Conservation (phyloP, 2,329 filamentous ascomycete genomes). For the Cadophora gregata region DNA sequence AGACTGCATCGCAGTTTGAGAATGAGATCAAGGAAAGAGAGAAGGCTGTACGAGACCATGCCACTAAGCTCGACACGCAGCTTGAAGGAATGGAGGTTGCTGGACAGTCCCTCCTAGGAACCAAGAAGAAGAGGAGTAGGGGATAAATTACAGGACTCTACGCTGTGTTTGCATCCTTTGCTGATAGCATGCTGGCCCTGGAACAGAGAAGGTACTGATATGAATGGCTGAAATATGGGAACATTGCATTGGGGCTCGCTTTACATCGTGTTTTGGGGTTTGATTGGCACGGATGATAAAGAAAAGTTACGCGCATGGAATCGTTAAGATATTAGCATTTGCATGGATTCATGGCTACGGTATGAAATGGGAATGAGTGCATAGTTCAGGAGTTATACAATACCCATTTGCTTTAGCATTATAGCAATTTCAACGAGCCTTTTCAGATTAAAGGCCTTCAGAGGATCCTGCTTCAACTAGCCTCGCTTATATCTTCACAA, state of each 20-base stretch:
- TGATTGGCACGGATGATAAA: not conserved
- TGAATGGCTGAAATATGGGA: not conserved
- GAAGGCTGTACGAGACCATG: slow-evolving; percentile 36
- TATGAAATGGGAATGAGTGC: slow-evolving; percentile 4
- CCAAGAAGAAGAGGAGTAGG: not conserved
- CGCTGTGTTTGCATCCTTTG: not conserved
- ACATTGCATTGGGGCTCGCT: not conserved
- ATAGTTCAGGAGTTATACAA: slow-evolving; percentile 18
- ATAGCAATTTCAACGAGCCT: slow-evolving; percentile 1
- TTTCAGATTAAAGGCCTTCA: not conserved
- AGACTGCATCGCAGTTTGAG: slow-evolving; percentile 37
- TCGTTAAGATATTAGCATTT: slow-evolving; percentile 6
- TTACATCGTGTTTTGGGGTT: not conserved
- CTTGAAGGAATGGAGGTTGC: slow-evolving; percentile 40
- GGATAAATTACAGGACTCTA: not conserved
- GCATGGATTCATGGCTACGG: slow-evolving; percentile 9
- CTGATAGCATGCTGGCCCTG: not conserved
- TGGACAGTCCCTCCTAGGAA: slow-evolving; percentile 28
- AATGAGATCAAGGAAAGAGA: slow-evolving; percentile 39
- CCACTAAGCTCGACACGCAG: slow-evolving; percentile 32
- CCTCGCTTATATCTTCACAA: slow-evolving; percentile 41
- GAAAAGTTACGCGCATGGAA: not conserved
- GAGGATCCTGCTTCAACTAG: not conserved
- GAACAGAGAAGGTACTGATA: not conserved
- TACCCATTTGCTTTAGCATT: slow-evolving; percentile 36